A percentile compares a stretch with the other conserved stretches of the same genome.
phyloP scores from a whole-genome alignment of 306 rosid species.

The Lathyrus sativus region DNA sequence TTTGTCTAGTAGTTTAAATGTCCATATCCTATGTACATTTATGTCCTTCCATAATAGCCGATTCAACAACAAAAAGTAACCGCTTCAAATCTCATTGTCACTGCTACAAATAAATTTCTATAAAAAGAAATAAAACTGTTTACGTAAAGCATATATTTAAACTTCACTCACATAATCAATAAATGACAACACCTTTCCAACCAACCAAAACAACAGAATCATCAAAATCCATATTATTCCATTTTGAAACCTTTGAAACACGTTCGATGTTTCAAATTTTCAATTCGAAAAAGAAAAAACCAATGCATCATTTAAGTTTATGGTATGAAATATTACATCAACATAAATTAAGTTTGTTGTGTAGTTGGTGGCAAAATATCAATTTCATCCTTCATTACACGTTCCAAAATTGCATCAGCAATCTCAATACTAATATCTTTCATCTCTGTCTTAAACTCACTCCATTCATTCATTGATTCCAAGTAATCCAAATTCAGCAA shows the following conservation, averaged over 20 bases:
- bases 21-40: neutral
- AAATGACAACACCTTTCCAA: neutral
- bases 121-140: too few relatives aligned
- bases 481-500: slow-evolving; percentile 48
- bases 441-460: slow-evolving; percentile 43
- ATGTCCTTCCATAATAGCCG: neutral
- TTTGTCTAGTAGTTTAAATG: neutral
- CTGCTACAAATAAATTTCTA: too few relatives aligned
- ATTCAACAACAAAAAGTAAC: neutral
- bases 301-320: slow-evolving; percentile 1
- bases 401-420: slow-evolving; percentile 60
- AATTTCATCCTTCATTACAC: slow-evolving; percentile 50
- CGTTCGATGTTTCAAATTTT: neutral
- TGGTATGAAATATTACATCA: neutral
- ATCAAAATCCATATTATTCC: neutral
- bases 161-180: neutral
- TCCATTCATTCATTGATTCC: slow-evolving; percentile 58
- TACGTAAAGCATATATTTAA: neutral
- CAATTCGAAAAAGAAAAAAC: neutral
- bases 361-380: slow-evolving; percentile 27
- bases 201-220: neutral
- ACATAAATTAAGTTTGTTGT: slow-evolving; percentile 2
- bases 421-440: slow-evolving; percentile 55
- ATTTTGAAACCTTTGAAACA: neutral
- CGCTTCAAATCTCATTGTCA: too few relatives aligned